A percentile compares a stretch with the other conserved stretches of the same genome.
Evolutionary conservation across 2,329 filamentous ascomycete genomes (phyloP).

Genomic region (Corinectria fuckeliana): DNA sequence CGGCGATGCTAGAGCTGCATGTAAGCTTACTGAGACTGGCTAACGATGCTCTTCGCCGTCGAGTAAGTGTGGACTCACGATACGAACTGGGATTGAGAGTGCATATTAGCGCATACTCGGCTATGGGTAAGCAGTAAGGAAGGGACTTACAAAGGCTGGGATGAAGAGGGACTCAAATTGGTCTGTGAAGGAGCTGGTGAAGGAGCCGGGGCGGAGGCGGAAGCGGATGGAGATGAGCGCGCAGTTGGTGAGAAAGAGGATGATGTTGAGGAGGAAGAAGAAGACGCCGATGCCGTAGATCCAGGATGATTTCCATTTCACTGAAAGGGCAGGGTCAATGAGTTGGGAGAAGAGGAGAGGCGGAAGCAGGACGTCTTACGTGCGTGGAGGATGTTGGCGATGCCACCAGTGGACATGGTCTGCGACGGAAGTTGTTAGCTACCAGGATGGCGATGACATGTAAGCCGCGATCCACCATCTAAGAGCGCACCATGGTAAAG

Average conservation of each 20-base stretch:
- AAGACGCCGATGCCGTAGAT: slow-evolving; percentile 64
- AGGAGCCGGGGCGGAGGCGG: slow-evolving; percentile 71
- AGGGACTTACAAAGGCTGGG: slow-evolving; percentile 61
- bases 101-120: slow-evolving; percentile 13
- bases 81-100: slow-evolving; percentile 45
- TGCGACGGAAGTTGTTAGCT: slow-evolving; percentile 10
- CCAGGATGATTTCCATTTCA: slow-evolving; percentile 53
- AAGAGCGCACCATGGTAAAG: slow-evolving; percentile 63
- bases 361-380: slow-evolving; percentile 9
- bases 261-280: slow-evolving; percentile 68
- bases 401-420: slow-evolving; percentile 61
- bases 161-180: slow-evolving; percentile 81
- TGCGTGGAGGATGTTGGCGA: slow-evolving; percentile 60
- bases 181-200: slow-evolving; percentile 74
- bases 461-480: too few species aligned
- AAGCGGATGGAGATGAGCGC: slow-evolving; percentile 72
- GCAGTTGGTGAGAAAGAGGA: slow-evolving; percentile 68
- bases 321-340: slow-evolving; percentile 15
- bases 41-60: background rate
- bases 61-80: slow-evolving; percentile 45
- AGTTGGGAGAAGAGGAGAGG: background rate
- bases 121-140: background rate
- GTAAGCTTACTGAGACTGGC: background rate
- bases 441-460: background rate
- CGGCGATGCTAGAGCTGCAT: slow-evolving; percentile 63